These are phyloP conservation scores for Anthracocystis panici-leucophaei DNA, from an alignment of 1,284 basidiomycete species.

Conservation along the genomic window DNA sequence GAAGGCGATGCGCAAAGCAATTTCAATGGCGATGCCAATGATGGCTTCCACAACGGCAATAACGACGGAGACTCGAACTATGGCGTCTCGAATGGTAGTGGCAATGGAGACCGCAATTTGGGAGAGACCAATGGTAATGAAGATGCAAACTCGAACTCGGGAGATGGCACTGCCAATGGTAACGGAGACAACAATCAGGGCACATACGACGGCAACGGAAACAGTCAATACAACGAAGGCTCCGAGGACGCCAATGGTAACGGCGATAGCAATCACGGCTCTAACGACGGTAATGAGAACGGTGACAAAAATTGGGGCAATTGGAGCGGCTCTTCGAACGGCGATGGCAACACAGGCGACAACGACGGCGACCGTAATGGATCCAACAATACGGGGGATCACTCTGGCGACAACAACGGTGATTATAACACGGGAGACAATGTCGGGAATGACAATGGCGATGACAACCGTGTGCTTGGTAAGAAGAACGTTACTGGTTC, in stretches of 20 bases:
- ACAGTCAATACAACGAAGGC: slow-evolving; percentile 12
- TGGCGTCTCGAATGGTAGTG: slow-evolving; percentile 2
- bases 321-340: slow-evolving; percentile 9
- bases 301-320: slow-evolving; percentile 9
- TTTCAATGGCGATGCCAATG: slow-evolving; percentile 1
- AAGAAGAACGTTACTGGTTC: slow-evolving; percentile 7
- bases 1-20: neutral
- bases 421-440: neutral
- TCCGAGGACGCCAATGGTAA: slow-evolving; percentile 6
- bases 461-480: slow-evolving; percentile 3
- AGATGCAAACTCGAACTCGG: slow-evolving; percentile 8
- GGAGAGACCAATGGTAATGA: slow-evolving; percentile 7
- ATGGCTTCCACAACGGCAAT: slow-evolving; percentile 1
- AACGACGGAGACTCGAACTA: neutral
- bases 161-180: slow-evolving; percentile 6
- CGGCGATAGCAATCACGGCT: slow-evolving; percentile 15
- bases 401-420: slow-evolving; percentile 11
- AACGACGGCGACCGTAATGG: slow-evolving; percentile 10
- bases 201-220: slow-evolving; percentile 6
- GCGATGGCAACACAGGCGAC: slow-evolving; percentile 2
- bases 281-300: slow-evolving; percentile 14
- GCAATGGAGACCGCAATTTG: slow-evolving; percentile 1
- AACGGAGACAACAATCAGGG: slow-evolving; percentile 17
- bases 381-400: slow-evolving; percentile 7
- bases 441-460: neutral